phyloP scores from a whole-genome alignment of 805 yeast species.

The Candida verbasci region DNA sequence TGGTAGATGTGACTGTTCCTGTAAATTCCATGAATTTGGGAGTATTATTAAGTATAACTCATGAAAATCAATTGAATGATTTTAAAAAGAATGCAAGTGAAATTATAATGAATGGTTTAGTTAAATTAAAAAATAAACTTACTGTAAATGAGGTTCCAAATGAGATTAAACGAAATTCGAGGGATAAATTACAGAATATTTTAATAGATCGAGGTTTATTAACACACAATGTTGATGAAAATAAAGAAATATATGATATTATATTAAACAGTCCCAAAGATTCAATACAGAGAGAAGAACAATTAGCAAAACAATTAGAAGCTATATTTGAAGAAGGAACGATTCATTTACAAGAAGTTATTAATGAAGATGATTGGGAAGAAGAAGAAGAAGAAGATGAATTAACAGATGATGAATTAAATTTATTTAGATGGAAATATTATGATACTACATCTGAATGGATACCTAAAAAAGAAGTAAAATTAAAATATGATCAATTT shows the following conservation, averaged over 20 bases:
- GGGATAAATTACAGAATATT: conserved; percentile 9
- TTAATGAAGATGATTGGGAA: conserved; percentile 1
- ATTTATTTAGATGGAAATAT: conserved; percentile 4
- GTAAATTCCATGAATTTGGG: conserved; percentile 5
- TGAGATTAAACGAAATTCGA: conserved; percentile 5
- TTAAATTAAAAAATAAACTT: not conserved
- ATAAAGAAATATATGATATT: conserved; percentile 10
- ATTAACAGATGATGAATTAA: conserved; percentile 4
- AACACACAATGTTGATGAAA: conserved; percentile 3
- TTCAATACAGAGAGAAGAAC: conserved; percentile 15
- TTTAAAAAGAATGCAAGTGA: conserved; percentile 1
- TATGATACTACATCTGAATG: conserved; percentile 5
- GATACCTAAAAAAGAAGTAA: conserved; percentile 17
- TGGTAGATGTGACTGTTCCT: conserved; percentile 4
- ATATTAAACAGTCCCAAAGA: not conserved
- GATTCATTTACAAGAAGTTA: not conserved
- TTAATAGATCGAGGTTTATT: conserved; percentile 9
- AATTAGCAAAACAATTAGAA: conserved; percentile 11
- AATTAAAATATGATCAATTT: not conserved
- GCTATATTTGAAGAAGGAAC: conserved; percentile 4
- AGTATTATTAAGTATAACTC: not conserved
- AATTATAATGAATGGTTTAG: conserved; percentile 3
- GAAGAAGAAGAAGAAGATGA: conserved; percentile 4
- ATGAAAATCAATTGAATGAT: not conserved
- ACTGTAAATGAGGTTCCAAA: not conserved